These are phyloP conservation scores for Lagenaria siceraria DNA, from an alignment of 306 rosid species.

Conservation along the genomic window DNA sequence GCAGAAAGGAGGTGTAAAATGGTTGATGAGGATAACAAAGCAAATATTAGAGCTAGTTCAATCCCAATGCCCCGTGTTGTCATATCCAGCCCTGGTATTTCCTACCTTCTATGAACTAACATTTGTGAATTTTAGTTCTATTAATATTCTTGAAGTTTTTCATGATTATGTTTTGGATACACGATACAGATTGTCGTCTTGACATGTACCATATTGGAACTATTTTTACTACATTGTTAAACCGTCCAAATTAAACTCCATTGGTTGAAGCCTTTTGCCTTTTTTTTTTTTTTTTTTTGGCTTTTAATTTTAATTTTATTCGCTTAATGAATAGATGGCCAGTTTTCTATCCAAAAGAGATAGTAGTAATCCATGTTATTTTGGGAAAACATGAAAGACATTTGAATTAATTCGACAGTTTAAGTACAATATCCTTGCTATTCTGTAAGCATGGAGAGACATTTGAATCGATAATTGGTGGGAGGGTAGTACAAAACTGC, in stretches of 20 bases:
- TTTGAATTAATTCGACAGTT: neutral
- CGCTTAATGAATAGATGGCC: neutral
- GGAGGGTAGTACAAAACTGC: neutral
- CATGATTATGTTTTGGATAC: neutral
- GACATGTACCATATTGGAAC: neutral
- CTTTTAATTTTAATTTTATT: neutral
- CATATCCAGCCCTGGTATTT: constrained; percentile 79
- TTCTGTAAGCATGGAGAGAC: no score
- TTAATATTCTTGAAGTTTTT: neutral
- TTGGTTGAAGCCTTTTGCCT: neutral
- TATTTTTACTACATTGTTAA: neutral
- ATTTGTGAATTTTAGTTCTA: neutral
- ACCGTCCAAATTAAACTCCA: neutral
- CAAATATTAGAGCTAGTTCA: constrained; percentile 38
- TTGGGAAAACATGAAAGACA: neutral
- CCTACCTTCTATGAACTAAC: neutral
- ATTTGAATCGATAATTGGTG: neutral
- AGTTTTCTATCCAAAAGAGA: neutral
- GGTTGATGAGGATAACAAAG: constrained; percentile 28
- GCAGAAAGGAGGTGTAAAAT: constrained; percentile 22
- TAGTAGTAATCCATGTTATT: neutral
- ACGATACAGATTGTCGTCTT: neutral
- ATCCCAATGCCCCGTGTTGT: constrained; percentile 80
- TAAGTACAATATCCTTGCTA: neutral
- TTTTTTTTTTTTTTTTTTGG: neutral